Evolutionary conservation across 495 filamentous ascomycete genomes (phyloP), one percentile per base, ranked within the genome.

Genomic region (Cercophora scortea): DNA sequence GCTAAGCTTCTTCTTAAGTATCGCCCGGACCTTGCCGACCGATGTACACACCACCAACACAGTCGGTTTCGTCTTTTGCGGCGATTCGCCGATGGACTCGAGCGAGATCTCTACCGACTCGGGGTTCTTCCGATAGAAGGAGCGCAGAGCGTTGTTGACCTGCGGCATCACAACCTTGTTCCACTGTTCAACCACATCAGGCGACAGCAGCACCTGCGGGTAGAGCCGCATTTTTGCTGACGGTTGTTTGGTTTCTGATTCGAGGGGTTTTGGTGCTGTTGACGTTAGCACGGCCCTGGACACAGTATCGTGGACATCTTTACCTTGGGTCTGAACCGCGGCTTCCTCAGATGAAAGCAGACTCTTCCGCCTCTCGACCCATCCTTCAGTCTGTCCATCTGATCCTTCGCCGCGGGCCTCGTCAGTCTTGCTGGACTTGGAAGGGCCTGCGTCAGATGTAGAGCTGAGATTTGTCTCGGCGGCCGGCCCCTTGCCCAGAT

Each of bases 31-130:
- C 59, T 84, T 87, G 52, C 78, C 77, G 4, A 86, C 84, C 17
- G 84, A 89, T 0, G 77, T 80, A 57, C 87, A 90, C 13, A 86
- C 79, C 12, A 90, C 83, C n/a, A 86, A 78, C 2, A 89, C 84
- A 0, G 87, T 90, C 7, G 86, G 87, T 54, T 77, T 80, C 6
- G 84, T 84, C 12, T 74, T 76, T 46, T 85, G 78, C 2, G 78
- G 64, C 0, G 78, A 78, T 45, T 88, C 84, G 48, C 87, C 87
- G 33, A 87, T 82, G 62, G 86, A 87, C 64, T 87, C 85, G 12
- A 89, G 74, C 18, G 80, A 84, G 12, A 86, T 85, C 51, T 86
- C 83, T 18, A 87, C 87, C 3, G 86, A 89, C 60, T 90, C 87
- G 1, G 65, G 83, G 54, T 70, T 78, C 68, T 75, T 86, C 72